These are phyloP conservation scores for Monilinia laxa DNA, from an alignment of 2,329 filamentous ascomycete genomes.

Conservation along the genomic window DNA sequence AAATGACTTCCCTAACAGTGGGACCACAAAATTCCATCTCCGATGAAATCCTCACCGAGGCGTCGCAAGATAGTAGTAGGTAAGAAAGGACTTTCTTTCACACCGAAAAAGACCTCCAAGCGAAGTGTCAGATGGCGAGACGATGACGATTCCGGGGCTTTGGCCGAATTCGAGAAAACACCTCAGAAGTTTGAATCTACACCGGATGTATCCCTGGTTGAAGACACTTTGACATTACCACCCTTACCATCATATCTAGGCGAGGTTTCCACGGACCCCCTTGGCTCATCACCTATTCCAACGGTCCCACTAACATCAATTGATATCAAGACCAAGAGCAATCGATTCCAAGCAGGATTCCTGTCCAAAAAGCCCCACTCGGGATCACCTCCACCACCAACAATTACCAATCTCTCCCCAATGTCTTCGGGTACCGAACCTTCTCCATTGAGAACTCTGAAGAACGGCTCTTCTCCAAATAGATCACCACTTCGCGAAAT, in stretches of 20 bases:
- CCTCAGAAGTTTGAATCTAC: slow-evolving; percentile 67
- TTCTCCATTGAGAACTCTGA: slow-evolving; percentile 55
- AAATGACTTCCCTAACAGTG: slow-evolving; percentile 44
- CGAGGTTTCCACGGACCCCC: slow-evolving; percentile 43
- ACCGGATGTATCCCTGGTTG: slow-evolving; percentile 55
- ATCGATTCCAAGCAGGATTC: slow-evolving; percentile 86
- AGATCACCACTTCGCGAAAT: slow-evolving; percentile 45
- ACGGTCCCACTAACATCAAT: slow-evolving; percentile 58
- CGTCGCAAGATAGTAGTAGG: slow-evolving; percentile 64
- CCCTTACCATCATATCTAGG: slow-evolving; percentile 55
- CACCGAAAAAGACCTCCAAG: slow-evolving; percentile 76
- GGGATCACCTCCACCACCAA: slow-evolving; percentile 62
- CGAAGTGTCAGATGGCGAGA: slow-evolving; percentile 89
- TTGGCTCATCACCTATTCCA: slow-evolving; percentile 52
- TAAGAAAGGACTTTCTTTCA: slow-evolving; percentile 76
- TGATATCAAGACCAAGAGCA: slow-evolving; percentile 63
- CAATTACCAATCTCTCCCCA: slow-evolving; percentile 59
- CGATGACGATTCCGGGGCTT: slow-evolving; percentile 78
- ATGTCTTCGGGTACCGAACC: slow-evolving; percentile 49
- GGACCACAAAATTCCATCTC: slow-evolving; percentile 52
- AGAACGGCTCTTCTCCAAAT: slow-evolving; percentile 50
- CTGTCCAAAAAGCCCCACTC: slow-evolving; percentile 58
- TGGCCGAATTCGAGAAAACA: slow-evolving; percentile 90
- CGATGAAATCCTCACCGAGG: slow-evolving; percentile 76
- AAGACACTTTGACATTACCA: slow-evolving; percentile 45